These are phyloP conservation scores for Thecaphora frezii DNA, from an alignment of 1,284 basidiomycete species.

Conservation along the genomic window DNA sequence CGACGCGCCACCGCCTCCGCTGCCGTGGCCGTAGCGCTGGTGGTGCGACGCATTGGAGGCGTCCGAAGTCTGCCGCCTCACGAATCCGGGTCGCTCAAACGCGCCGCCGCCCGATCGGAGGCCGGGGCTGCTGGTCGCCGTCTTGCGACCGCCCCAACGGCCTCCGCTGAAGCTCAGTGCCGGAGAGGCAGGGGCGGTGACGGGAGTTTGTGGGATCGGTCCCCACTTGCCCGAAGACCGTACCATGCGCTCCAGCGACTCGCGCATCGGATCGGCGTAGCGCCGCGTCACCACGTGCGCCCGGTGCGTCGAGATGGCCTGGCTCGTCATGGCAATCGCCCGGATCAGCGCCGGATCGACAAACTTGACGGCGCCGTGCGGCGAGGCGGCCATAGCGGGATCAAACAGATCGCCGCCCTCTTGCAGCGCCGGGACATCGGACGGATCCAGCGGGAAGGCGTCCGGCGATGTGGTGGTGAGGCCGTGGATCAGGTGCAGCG, in stretches of 20 bases:
- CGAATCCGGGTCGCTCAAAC: conserved; percentile 10
- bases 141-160: conserved; percentile 29
- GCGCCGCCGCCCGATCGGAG: neutral
- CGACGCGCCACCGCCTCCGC: neutral
- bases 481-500: conserved; percentile 55
- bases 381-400: neutral
- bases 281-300: conserved; percentile 52
- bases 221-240: conserved; percentile 27
- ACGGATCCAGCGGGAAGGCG: conserved; percentile 51
- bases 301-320: conserved; percentile 49
- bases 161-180: conserved; percentile 9
- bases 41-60: neutral
- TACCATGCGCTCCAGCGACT: conserved; percentile 41
- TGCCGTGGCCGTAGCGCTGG: neutral
- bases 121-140: conserved; percentile 28
- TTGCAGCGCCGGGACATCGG: conserved; percentile 46
- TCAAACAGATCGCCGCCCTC: conserved; percentile 26
- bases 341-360: conserved; percentile 52
- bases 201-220: neutral
- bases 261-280: conserved; percentile 54
- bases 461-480: conserved; percentile 48
- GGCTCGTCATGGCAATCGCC: conserved; percentile 52
- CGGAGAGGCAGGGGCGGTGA: conserved; percentile 13
- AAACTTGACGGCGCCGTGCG: conserved; percentile 15
- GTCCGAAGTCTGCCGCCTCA: conserved; percentile 19